phyloP scores from a whole-genome alignment of 768 basidiomycete species.

The Mycena indigotica region DNA sequence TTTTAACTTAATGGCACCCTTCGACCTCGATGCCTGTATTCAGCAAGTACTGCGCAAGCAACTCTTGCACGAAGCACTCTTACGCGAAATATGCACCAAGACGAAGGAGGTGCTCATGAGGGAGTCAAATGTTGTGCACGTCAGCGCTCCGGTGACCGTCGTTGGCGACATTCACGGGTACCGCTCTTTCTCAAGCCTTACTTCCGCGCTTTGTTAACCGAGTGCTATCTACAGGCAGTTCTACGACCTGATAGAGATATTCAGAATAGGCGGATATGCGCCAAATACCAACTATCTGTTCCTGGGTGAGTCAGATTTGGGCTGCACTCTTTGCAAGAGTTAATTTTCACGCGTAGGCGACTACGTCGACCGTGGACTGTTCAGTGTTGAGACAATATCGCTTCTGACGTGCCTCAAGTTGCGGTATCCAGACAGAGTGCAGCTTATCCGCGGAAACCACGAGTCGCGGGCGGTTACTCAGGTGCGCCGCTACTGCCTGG shows the following conservation, averaged over 20 bases:
- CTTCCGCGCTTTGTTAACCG: constrained; percentile 34
- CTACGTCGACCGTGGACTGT: constrained; percentile 96
- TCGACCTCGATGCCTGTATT: constrained; percentile 97
- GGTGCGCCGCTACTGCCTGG: constrained; percentile 50
- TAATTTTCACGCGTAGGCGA: constrained; percentile 66
- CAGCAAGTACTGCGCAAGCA: constrained; percentile 88
- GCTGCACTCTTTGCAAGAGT: constrained; percentile 10
- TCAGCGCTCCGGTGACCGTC: constrained; percentile 95
- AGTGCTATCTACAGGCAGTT: constrained; percentile 80
- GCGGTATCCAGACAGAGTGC: constrained; percentile 94
- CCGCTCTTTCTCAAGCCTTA: constrained; percentile 3
- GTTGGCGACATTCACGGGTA: constrained; percentile 99
- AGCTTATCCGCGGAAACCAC: constrained; percentile 96
- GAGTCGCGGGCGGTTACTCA: constrained; percentile 98
- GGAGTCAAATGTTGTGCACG: constrained; percentile 97
- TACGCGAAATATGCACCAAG: constrained; percentile 99
- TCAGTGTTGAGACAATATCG: constrained; percentile 98
- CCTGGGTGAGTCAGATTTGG: constrained; percentile 65
- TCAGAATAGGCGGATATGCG: constrained; percentile 95
- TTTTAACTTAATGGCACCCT: constrained; percentile 53
- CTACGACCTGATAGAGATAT: constrained; percentile 98
- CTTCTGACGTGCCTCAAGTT: constrained; percentile 95
- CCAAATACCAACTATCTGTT: constrained; percentile 98
- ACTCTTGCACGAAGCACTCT: constrained; percentile 88
- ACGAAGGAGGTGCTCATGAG: constrained; percentile 99